Percentiles rank a stretch among this genome's conserved stretches.
Conservation (phyloP, 768 basidiomycete species). For the Kwoniella sp. region DNA sequence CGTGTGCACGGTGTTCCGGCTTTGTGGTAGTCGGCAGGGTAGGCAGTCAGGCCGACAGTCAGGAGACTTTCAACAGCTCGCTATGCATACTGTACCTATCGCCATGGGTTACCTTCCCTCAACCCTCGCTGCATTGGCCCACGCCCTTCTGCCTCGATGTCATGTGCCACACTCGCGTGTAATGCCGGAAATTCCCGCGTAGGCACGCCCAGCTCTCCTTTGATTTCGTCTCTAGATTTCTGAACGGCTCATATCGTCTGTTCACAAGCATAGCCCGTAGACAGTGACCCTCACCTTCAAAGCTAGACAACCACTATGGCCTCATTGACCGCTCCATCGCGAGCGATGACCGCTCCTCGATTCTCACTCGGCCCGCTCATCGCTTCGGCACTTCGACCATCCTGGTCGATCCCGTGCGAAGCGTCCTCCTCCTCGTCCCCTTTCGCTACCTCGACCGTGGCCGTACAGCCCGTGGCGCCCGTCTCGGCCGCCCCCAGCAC, state of each 20-base stretch:
- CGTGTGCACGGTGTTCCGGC: too few relatives aligned
- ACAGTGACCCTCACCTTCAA: too few relatives aligned
- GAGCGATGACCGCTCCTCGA: background rate
- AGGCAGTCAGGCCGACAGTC: constrained; percentile 17
- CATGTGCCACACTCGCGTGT: background rate
- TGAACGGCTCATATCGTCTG: too few relatives aligned
- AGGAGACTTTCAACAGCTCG: constrained; percentile 26
- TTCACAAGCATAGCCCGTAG: too few relatives aligned
- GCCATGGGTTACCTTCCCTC: too few relatives aligned
- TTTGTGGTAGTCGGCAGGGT: too few relatives aligned
- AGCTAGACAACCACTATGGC: constrained; percentile 15
- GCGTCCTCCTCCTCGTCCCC: constrained; percentile 19
- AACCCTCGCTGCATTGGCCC: too few relatives aligned
- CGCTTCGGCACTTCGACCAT: constrained; percentile 18
- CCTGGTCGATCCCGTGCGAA: constrained; percentile 32
- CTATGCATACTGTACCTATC: too few relatives aligned
- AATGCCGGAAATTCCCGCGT: background rate
- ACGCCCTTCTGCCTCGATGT: too few relatives aligned
- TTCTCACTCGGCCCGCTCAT: constrained; percentile 3
- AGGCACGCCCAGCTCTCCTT: too few relatives aligned
- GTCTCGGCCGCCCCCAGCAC: background rate
- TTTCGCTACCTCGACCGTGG: background rate
- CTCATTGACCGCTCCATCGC: constrained; percentile 5
- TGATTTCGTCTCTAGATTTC: too few relatives aligned
- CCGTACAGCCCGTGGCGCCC: constrained; percentile 2